Percentiles rank a stretch among this genome's conserved stretches.
Conservation (phyloP, 306 rosid species). For the Hippophae gyantsensis region DNA sequence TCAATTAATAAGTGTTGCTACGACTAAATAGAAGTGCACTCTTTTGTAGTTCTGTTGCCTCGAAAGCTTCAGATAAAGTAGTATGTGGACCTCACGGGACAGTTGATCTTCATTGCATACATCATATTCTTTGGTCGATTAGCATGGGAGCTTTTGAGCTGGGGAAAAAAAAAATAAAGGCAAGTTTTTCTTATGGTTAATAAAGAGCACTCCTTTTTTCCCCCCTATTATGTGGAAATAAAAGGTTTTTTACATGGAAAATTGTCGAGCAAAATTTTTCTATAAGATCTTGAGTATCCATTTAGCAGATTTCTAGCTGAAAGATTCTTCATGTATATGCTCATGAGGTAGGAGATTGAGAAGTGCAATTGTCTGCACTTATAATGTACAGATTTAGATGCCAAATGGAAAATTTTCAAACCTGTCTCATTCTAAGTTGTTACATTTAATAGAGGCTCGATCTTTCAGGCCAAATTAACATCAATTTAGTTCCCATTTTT, state of each 20-base stretch:
- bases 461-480: slow-evolving; percentile 9
- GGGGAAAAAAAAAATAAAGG: slow-evolving; percentile 15
- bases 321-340: neutral
- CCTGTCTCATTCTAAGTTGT: neutral
- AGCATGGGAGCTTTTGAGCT: slow-evolving; percentile 8
- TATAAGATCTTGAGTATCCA: slow-evolving; percentile 10
- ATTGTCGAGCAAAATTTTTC: slow-evolving; percentile 12
- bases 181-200: slow-evolving; percentile 5
- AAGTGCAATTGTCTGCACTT: slow-evolving; percentile 1
- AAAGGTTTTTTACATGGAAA: slow-evolving; percentile 22
- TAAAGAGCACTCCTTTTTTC: neutral
- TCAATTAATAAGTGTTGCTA: neutral
- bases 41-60: slow-evolving; percentile 51
- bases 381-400: neutral
- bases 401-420: neutral
- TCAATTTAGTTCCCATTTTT: slow-evolving; percentile 4
- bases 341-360: neutral
- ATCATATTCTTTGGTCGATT: slow-evolving; percentile 15
- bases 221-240: neutral
- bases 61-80: slow-evolving; percentile 31
- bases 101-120: neutral
- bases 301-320: neutral
- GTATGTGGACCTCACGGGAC: slow-evolving; percentile 5
- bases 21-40: neutral
- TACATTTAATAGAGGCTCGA: slow-evolving; percentile 3